These are phyloP conservation scores for Conticribra guillardii DNA, from an alignment of 108 stramenopile species.

Conservation along the genomic window DNA sequence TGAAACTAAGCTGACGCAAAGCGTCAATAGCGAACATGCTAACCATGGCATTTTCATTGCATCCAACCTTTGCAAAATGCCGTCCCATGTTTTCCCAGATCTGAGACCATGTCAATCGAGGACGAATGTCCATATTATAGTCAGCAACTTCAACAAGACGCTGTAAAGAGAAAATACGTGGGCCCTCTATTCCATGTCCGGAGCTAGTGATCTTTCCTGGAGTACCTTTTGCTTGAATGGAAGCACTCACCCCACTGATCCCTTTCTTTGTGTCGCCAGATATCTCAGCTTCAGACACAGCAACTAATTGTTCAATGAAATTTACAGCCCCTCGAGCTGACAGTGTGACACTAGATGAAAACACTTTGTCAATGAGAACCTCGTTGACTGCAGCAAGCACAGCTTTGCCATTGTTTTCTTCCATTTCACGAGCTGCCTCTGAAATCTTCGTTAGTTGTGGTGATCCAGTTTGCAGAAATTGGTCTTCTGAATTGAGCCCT, in stretches of 20 bases:
- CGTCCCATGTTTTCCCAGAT: constrained; percentile 94
- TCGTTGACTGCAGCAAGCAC: constrained; percentile 86
- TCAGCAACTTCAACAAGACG: constrained; percentile 98
- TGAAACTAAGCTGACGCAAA: constrained; percentile 96
- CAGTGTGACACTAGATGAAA: constrained; percentile 82
- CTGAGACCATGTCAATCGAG: constrained; percentile 94
- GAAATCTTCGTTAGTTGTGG: constrained; percentile 37
- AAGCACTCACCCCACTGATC: constrained; percentile 65
- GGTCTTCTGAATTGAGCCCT: constrained; percentile 88
- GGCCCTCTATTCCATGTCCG: constrained; percentile 66
- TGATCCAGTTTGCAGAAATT: constrained; percentile 67
- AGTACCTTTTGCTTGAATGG: constrained; percentile 15
- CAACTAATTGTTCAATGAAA: constrained; percentile 90
- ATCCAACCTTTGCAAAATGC: constrained; percentile 93
- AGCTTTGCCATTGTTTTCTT: constrained; percentile 78
- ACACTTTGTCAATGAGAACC: constrained; percentile 91
- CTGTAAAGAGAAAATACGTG: constrained; percentile 96
- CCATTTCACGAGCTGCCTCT: constrained; percentile 64
- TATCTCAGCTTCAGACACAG: constrained; percentile 89
- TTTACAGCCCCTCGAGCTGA: constrained; percentile 80
- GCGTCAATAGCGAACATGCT: constrained; percentile 98
- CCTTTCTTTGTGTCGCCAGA: constrained; percentile 73
- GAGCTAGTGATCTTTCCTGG: constrained; percentile 41
- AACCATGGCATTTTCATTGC: constrained; percentile 89
- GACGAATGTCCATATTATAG: constrained; percentile 95